Base-by-base conservation (phyloP, 2,329 filamentous ascomycete genomes). In the Neurospora crassa region DNA sequence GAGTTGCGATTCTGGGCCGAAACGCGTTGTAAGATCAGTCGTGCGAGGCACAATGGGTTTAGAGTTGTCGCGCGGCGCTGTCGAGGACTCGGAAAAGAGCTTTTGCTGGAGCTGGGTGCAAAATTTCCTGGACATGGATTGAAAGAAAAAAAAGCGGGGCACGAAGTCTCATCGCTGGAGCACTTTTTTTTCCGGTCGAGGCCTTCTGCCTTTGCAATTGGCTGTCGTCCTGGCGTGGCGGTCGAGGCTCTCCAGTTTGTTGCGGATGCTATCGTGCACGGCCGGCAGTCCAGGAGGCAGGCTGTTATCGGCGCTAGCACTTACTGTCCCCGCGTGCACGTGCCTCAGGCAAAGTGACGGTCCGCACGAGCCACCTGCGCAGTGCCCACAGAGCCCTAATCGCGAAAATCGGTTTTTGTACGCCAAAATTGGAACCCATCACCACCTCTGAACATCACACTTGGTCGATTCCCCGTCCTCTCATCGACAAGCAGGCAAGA, bases 401-500 rank as follows among this genome's bases (percentile, higher is more conserved):
- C 74, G 74, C 75, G 76, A 77, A 77, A 76, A 75, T 76, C 72
- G 73, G 70, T 73, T 74, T 73, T 73, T 73, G 76, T 63, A 72
- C 74, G 71, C 75, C 75, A 76, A 77, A 77, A 76, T 76, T 75
- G 74, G 70, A 71, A 74, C 74, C 72, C 72, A 73, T 73, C 75
- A 79, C 79, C 82, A 84, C 81, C 80, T 81, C 80, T 80, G 81
- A 80, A 80, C 81, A 82, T 80, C 80, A 81, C 84, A 83, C 82
- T 82, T 82, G 80, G 82, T 82, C 84, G 85, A 85, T 82, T 82
- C 83, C 53, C 53, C 83, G 83, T 84, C 84, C 84, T 82, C 81
- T 82, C 83, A 81, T 81, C 76, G 76, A 77, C 80, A 80, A 83
- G 83, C 82, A 83, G 83, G 81, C 83, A 84, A 87, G 83, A 88